These are phyloP conservation scores for Moringa oleifera DNA, from an alignment of 345 rosid species.

Conservation along the genomic window DNA sequence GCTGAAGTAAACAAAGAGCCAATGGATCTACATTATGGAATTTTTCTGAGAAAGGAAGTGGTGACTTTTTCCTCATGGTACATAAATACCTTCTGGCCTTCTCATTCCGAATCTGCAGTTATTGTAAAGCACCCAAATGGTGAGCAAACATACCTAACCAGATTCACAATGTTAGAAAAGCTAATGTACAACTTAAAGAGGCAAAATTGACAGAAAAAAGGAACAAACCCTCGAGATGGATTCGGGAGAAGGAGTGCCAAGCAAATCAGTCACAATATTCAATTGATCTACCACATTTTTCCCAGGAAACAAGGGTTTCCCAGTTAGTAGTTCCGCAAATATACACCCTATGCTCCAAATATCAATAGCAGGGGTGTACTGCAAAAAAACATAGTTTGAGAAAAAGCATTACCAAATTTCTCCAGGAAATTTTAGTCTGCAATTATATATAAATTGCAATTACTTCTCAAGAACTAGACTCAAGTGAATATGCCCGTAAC, in stretches of 20 bases:
- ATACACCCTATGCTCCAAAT: slow-evolving; percentile 99
- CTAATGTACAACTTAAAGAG: not conserved
- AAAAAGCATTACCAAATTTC: slow-evolving; percentile 11
- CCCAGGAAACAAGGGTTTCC: slow-evolving; percentile 92
- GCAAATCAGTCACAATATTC: slow-evolving; percentile 92
- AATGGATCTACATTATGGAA: slow-evolving; percentile 64
- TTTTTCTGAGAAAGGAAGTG: slow-evolving; percentile 53
- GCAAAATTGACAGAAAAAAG: slow-evolving; percentile 10
- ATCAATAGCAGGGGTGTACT: slow-evolving; percentile 99
- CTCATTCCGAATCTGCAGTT: slow-evolving; percentile 84
- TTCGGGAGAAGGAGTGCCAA: slow-evolving; percentile 83
- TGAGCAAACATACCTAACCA: slow-evolving; percentile 1
- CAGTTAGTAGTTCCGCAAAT: slow-evolving; percentile 89
- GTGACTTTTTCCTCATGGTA: slow-evolving; percentile 67
- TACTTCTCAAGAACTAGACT: too few relatives aligned
- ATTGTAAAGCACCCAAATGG: slow-evolving; percentile 19
- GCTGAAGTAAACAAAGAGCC: slow-evolving; percentile 75
- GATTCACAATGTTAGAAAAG: not conserved
- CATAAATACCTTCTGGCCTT: slow-evolving; percentile 87
- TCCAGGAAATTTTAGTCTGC: not conserved
- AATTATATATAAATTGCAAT: not conserved
- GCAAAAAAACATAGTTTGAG: slow-evolving; percentile 27
- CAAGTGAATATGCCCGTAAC: too few relatives aligned
- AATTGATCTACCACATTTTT: slow-evolving; percentile 90
- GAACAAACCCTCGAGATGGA: slow-evolving; percentile 74